Percentiles rank a stretch among this genome's conserved stretches.
phyloP scores from a whole-genome alignment of 176 grass and related monocot genomes.

The Pontederia paniculata region DNA sequence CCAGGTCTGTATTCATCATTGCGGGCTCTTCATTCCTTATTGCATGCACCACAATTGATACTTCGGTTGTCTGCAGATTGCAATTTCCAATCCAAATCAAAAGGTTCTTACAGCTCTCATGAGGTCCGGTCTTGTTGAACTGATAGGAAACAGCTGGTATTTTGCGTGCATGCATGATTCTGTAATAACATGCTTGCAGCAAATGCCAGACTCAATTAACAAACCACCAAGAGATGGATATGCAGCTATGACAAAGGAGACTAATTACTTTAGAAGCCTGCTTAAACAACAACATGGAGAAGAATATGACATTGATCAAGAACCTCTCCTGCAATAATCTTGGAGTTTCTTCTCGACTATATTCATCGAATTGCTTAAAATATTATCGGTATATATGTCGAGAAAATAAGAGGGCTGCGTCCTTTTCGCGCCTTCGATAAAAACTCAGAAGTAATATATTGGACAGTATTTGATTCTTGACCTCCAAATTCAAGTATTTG shows the following conservation, averaged over 20 bases:
- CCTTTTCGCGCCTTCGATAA: too few relatives aligned
- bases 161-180: constrained; percentile 13
- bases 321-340: neutral
- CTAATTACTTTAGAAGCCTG: neutral
- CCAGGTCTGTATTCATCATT: neutral
- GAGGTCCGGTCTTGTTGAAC: neutral
- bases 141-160: constrained; percentile 12
- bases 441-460: too few relatives aligned
- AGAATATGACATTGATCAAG: neutral
- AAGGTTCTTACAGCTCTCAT: constrained; percentile 9
- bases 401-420: too few relatives aligned
- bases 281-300: constrained; percentile 1
- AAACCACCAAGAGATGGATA: neutral
- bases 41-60: neutral
- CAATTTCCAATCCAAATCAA: constrained; percentile 13
- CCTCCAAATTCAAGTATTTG: too few relatives aligned
- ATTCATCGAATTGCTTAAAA: too few relatives aligned
- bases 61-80: neutral
- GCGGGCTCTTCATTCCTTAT: neutral
- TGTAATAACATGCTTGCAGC: constrained; percentile 5
- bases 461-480: too few relatives aligned
- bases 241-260: neutral
- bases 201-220: neutral
- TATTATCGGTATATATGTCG: too few relatives aligned
- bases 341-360: too few relatives aligned